These are phyloP conservation scores for Eremochloa ophiuroides DNA, from an alignment of 176 grass and related monocot genomes.

Conservation along the genomic window DNA sequence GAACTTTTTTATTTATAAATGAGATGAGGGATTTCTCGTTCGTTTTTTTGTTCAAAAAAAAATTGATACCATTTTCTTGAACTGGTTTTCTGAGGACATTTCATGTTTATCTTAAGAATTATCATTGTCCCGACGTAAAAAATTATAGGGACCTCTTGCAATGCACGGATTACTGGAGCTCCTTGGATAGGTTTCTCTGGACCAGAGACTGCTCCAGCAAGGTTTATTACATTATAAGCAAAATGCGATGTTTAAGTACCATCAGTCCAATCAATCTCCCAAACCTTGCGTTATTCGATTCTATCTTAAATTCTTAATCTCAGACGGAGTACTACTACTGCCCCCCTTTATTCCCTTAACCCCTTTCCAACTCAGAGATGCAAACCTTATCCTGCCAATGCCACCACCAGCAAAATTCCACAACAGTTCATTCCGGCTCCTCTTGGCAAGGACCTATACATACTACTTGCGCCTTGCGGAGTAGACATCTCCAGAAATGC, in stretches of 20 bases:
- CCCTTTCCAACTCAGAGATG: constrained; percentile 48
- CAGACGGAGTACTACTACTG: not conserved
- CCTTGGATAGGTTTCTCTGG: not conserved
- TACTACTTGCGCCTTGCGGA: not conserved
- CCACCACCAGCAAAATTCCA: constrained; percentile 30
- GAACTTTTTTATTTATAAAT: not conserved
- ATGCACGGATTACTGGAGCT: not conserved
- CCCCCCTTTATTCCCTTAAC: constrained; percentile 24
- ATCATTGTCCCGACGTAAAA: not conserved
- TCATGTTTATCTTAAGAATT: not conserved
- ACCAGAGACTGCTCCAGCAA: not conserved
- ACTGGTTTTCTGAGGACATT: not conserved
- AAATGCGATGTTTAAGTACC: constrained; percentile 32
- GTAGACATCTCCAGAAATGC: constrained; percentile 2
- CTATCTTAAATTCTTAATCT: constrained; percentile 14
- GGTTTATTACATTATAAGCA: constrained; percentile 23
- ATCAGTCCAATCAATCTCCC: constrained; percentile 23
- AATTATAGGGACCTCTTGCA: not conserved
- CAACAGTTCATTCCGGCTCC: constrained; percentile 1
- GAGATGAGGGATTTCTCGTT: not conserved
- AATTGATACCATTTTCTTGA: not conserved
- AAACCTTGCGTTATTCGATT: constrained; percentile 44
- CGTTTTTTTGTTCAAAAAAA: not conserved
- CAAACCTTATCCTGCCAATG: constrained; percentile 44
- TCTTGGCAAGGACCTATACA: constrained; percentile 12